phyloP scores from a whole-genome alignment of 805 yeast species.

The Cyberlindnera mycetangii region DNA sequence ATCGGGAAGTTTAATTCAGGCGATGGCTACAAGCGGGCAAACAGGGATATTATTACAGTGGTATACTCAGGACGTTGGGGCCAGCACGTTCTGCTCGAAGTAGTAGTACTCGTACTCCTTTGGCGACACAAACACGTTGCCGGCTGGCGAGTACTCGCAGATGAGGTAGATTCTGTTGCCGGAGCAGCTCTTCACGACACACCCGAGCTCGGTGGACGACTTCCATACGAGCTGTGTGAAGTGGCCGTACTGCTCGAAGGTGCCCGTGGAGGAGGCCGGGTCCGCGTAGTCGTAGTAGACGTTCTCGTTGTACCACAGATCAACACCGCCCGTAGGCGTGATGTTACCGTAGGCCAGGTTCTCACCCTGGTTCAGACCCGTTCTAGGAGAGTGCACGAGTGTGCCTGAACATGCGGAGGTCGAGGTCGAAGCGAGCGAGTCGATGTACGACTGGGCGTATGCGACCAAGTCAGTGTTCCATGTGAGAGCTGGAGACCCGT shows the following conservation, averaged over 20 bases:
- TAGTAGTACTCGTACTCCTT: slow-evolving; percentile 32
- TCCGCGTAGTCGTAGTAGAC: slow-evolving; percentile 47
- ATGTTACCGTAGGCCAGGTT: slow-evolving; percentile 69
- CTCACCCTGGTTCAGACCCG: slow-evolving; percentile 55
- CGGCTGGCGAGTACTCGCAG: slow-evolving; percentile 62
- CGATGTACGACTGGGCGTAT: slow-evolving; percentile 51
- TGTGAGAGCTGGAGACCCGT: slow-evolving; percentile 40
- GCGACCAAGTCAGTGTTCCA: slow-evolving; percentile 47
- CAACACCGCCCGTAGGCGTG: slow-evolving; percentile 42
- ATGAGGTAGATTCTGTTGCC: slow-evolving; percentile 51
- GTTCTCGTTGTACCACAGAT: slow-evolving; percentile 75
- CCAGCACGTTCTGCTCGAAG: slow-evolving; percentile 44
- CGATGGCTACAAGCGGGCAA: background rate
- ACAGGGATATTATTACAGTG: background rate
- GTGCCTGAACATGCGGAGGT: slow-evolving; percentile 57
- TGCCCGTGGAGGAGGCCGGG: slow-evolving; percentile 40
- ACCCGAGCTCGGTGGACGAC: slow-evolving; percentile 57
- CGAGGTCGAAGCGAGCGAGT: slow-evolving; percentile 33
- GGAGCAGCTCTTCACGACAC: slow-evolving; percentile 38
- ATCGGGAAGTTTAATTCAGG: background rate
- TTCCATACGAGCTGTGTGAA: slow-evolving; percentile 80
- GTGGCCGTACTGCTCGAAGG: slow-evolving; percentile 57
- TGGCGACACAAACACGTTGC: slow-evolving; percentile 39
- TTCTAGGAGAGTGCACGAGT: slow-evolving; percentile 60
- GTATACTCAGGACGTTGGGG: slow-evolving; percentile 24